A percentile compares a stretch with the other conserved stretches of the same genome.
These are phyloP conservation scores for Vavraia culicis DNA, from an alignment of 371 early-diverging fungal genomes.

Conservation along the genomic window DNA sequence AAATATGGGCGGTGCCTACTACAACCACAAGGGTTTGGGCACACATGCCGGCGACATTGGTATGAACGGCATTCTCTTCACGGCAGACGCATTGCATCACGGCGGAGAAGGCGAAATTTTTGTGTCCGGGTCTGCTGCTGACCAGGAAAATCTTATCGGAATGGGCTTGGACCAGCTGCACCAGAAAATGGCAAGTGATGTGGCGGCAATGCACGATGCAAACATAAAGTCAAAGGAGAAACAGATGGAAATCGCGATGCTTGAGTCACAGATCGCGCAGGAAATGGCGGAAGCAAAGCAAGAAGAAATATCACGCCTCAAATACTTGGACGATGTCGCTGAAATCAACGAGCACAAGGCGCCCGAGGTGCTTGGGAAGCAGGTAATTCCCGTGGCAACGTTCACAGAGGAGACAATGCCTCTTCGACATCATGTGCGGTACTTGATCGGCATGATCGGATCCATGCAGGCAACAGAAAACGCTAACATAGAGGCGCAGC, in stretches of 20 bases:
- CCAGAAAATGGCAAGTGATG: background rate
- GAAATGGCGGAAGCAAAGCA: background rate
- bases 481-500: slow-evolving; percentile 1
- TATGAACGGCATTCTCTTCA: background rate
- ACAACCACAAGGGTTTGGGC: background rate
- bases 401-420: slow-evolving; percentile 10
- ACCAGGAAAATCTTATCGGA: background rate
- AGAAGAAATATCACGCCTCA: background rate
- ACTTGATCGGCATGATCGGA: background rate
- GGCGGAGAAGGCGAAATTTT: slow-evolving; percentile 1
- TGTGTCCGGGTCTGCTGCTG: background rate
- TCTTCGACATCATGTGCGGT: slow-evolving; percentile 4
- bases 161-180: slow-evolving; percentile 3
- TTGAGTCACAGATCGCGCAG: background rate
- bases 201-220: slow-evolving; percentile 1
- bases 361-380: slow-evolving; percentile 11
- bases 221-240: slow-evolving; percentile 1
- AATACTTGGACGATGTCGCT: slow-evolving; percentile 4
- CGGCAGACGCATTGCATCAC: slow-evolving; percentile 12
- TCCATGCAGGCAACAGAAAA: slow-evolving; percentile 7
- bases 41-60: slow-evolving; percentile 9
- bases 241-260: background rate
- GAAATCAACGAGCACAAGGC: background rate
- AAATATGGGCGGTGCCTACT: background rate
- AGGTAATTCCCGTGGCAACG: slow-evolving; percentile 9